Conservation (phyloP, 2,329 filamentous ascomycete genomes). For the Lachnellula arida region DNA sequence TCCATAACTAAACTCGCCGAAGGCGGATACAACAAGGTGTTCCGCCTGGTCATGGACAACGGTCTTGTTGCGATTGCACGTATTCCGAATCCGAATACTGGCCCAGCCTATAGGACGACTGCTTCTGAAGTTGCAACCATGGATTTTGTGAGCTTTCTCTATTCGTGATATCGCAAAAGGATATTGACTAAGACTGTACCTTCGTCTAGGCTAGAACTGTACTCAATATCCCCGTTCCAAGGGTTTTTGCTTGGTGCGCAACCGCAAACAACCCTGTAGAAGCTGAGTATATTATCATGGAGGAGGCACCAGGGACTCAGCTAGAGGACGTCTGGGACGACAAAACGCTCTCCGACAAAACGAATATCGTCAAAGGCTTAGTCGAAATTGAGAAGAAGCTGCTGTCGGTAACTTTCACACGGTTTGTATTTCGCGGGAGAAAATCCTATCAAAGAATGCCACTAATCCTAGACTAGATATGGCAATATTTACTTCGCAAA, state of each 20-base stretch:
- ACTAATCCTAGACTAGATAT: conserved; percentile 28
- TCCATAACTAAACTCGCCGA: conserved; percentile 36
- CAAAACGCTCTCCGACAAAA: conserved; percentile 25
- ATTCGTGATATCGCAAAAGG: not conserved
- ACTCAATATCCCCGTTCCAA: conserved; percentile 19
- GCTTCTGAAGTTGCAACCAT: conserved; percentile 27
- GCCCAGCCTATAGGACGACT: conserved; percentile 16
- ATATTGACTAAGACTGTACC: not conserved
- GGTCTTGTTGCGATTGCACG: conserved; percentile 26
- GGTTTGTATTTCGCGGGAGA: conserved; percentile 23
- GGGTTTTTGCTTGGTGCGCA: conserved; percentile 18
- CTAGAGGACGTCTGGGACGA: conserved; percentile 30
- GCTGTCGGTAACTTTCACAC: conserved; percentile 32
- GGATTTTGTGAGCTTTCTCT: conserved; percentile 21
- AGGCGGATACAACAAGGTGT: conserved; percentile 37
- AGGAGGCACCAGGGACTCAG: conserved; percentile 32
- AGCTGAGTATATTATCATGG: conserved; percentile 38
- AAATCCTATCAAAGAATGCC: conserved; percentile 3
- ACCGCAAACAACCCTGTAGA: conserved; percentile 23
- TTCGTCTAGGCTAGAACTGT: conserved; percentile 18
- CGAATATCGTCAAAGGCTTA: conserved; percentile 33
- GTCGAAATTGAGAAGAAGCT: conserved; percentile 35
- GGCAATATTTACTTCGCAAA: conserved; percentile 36
- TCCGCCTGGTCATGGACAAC: conserved; percentile 31
- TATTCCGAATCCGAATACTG: conserved; percentile 19